These are phyloP conservation scores for Xylaria polymorpha DNA, from an alignment of 2,329 filamentous ascomycete genomes.

Conservation along the genomic window DNA sequence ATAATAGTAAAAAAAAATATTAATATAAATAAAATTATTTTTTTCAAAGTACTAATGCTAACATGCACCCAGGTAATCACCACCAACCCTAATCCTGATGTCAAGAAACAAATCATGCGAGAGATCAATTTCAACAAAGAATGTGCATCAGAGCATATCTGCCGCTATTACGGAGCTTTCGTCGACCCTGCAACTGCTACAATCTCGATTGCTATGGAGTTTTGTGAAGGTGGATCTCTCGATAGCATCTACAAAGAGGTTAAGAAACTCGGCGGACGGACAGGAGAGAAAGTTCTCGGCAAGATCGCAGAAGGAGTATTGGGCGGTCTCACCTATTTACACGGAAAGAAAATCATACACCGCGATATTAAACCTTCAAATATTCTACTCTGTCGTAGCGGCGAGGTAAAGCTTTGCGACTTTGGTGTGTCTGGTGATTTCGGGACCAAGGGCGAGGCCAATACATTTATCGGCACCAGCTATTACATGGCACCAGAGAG, in stretches of 20 bases:
- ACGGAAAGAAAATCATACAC: slow-evolving; percentile 97
- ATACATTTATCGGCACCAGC: slow-evolving; percentile 98
- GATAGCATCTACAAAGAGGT: slow-evolving; percentile 98
- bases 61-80: slow-evolving; percentile 82
- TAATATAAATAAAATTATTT: no score
- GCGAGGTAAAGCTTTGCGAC: slow-evolving; percentile 97
- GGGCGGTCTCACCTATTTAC: slow-evolving; percentile 92
- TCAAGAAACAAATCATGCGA: slow-evolving; percentile 97
- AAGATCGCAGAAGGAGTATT: slow-evolving; percentile 97
- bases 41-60: slow-evolving; percentile 34
- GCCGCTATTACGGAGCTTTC: slow-evolving; percentile 96
- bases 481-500: slow-evolving; percentile 99
- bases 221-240: slow-evolving; percentile 94
- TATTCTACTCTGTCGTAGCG: slow-evolving; percentile 90
- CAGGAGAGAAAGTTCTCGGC: slow-evolving; percentile 95
- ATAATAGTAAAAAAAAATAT: no score
- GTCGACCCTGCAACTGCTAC: slow-evolving; percentile 95
- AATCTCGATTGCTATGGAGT: slow-evolving; percentile 99
- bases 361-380: slow-evolving; percentile 99
- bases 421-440: slow-evolving; percentile 98
- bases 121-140: slow-evolving; percentile 98
- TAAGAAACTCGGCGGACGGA: slow-evolving; percentile 92
- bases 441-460: slow-evolving; percentile 97
- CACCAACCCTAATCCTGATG: slow-evolving; percentile 95
- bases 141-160: slow-evolving; percentile 95